A percentile compares a stretch with the other conserved stretches of the same genome.
Evolutionary conservation across 768 basidiomycete species (phyloP).

Genomic region (Trametes villosa): DNA sequence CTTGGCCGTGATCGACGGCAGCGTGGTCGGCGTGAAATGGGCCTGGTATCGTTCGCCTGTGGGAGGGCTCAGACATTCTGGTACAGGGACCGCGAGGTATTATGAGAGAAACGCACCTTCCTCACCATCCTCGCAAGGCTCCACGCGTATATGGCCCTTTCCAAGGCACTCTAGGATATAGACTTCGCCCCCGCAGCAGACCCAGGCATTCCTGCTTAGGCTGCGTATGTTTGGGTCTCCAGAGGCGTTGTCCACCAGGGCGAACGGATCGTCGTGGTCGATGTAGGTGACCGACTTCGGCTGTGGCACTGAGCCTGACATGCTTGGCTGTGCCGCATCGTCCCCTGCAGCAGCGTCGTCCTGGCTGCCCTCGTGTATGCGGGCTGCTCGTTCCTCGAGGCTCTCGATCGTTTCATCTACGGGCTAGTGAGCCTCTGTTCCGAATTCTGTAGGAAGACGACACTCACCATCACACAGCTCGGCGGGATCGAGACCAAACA

Average conservation of each 20-base stretch:
- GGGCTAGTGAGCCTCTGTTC: not conserved
- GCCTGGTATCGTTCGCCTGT: conserved; percentile 50
- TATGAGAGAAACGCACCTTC: conserved; percentile 35
- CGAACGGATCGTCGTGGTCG: conserved; percentile 79
- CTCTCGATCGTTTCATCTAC: conserved; percentile 57
- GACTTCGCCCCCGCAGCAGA: conserved; percentile 70
- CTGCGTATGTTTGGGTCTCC: conserved; percentile 56
- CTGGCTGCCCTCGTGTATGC: too few relatives aligned
- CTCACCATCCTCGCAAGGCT: conserved; percentile 42
- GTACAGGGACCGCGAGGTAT: too few relatives aligned
- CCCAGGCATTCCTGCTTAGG: conserved; percentile 73
- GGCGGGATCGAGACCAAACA: conserved; percentile 84
- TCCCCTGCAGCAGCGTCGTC: conserved; percentile 19
- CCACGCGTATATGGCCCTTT: conserved; percentile 68
- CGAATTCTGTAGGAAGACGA: not conserved
- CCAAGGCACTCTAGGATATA: conserved; percentile 80
- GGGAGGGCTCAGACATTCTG: not conserved
- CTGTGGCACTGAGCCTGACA: conserved; percentile 43
- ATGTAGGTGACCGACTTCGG: conserved; percentile 71
- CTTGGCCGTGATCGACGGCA: conserved; percentile 49
- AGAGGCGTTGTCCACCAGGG: conserved; percentile 52
- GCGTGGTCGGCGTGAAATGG: conserved; percentile 55
- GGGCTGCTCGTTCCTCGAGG: conserved; percentile 48
- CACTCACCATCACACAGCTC: conserved; percentile 65
- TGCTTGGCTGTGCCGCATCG: not conserved